Evolutionary conservation across 2,329 filamentous ascomycete species (phyloP).

Genomic region (Macroventuria anomochaeta): DNA sequence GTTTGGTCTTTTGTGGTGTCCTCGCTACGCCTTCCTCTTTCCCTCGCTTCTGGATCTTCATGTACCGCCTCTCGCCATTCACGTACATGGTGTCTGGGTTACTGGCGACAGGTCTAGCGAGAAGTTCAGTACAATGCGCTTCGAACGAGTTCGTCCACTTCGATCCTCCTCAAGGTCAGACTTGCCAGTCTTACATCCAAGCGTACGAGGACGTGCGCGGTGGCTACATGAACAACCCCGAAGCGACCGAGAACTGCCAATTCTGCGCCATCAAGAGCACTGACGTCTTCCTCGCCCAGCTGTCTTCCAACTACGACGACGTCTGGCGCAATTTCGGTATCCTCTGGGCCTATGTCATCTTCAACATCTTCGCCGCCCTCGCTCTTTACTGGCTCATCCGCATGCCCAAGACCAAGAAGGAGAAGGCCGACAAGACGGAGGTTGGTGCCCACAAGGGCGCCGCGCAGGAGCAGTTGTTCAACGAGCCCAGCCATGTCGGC

Average conservation of each 20-base stretch:
- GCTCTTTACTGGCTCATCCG: constrained; percentile 61
- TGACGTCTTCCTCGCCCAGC: constrained; percentile 50
- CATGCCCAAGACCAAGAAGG: constrained; percentile 59
- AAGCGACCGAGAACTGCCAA: constrained; percentile 54
- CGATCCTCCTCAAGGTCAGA: constrained; percentile 46
- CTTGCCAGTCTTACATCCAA: constrained; percentile 53
- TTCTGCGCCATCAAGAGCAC: constrained; percentile 50
- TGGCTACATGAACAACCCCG: constrained; percentile 52
- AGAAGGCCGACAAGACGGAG: constrained; percentile 30
- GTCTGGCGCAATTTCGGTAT: constrained; percentile 64
- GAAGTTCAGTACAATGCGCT: constrained; percentile 54
- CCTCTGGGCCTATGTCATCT: constrained; percentile 59
- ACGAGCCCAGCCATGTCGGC: constrained; percentile 16
- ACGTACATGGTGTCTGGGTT: constrained; percentile 63
- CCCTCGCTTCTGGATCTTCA: constrained; percentile 77
- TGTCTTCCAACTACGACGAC: constrained; percentile 54
- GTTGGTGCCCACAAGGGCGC: constrained; percentile 7
- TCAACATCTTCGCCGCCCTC: constrained; percentile 59
- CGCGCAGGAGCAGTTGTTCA: constrained; percentile 8
- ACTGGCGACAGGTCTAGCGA: constrained; percentile 60
- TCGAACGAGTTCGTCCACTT: constrained; percentile 50
- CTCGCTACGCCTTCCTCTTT: constrained; percentile 63
- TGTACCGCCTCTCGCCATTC: constrained; percentile 73
- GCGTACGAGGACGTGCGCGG: constrained; percentile 44
- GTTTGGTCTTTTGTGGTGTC: constrained; percentile 75